Base-by-base conservation (phyloP, 305 asterid species). In the Solanum aculeatissimum region DNA sequence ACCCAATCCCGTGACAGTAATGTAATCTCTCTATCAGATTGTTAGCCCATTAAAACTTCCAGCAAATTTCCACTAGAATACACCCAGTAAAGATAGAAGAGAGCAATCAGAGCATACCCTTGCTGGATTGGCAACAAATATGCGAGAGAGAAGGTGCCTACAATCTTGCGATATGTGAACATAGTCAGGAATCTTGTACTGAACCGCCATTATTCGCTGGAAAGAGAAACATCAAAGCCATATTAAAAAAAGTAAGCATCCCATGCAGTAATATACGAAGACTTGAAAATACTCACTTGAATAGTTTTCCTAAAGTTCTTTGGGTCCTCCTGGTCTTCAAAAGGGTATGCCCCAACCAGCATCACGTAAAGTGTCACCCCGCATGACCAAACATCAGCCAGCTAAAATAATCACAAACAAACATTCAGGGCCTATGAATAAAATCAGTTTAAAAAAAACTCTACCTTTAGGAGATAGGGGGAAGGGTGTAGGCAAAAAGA, bases 311-410 rank as follows among this genome's bases (percentile, higher is more conserved):
- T 91, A 91, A 96, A 96, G 91, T 95, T 96, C 91, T 93, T 96
- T 23, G 98, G 97, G 90, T 96, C 99, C 81, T 94, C 97, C 88
- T 91, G 97, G 86, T 96, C 99, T 91, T 96, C 99, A 84, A 96
- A 96, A 83, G 99, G 99, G 88, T 96, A 96, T 80, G 99, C 99
- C 77, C 99, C 98, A 65, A 96, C 98, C 84, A 96, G 95, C 99
- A 96, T 96, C 82, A 96, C 98, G 86, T 96, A 96, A 21, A 96
- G 97, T 3, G 99, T 96, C 90, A 95, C 99, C 6, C 98, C 99
- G 79, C 99, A 95, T 21, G 99, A 96, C 99, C 98, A 96, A 35
- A 96, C 99, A 92, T 96, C 98, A 88, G 98, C 98, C 91, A 95
- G 87, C 99, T 96, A 94, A 84, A 84, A 85, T 32, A 78, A 81